A percentile compares a stretch with the other conserved stretches of the same genome.
Evolutionary conservation across 1,284 basidiomycete species (phyloP).

Genomic region (Ceratobasidium sp.): DNA sequence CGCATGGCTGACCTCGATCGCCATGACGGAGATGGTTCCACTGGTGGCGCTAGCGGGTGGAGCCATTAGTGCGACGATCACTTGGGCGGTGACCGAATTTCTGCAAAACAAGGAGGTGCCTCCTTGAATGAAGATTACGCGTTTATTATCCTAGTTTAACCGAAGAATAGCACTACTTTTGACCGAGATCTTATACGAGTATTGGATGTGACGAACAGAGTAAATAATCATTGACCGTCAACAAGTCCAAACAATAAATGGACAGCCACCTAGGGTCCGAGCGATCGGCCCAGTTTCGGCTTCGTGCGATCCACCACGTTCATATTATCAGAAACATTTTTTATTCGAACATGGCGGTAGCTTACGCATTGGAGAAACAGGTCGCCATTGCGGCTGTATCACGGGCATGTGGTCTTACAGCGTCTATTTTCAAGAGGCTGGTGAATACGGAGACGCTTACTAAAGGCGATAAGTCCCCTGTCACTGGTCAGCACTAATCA

Average conservation of each 20-base stretch:
- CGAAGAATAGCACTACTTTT: neutral
- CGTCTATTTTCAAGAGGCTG: conserved; percentile 88
- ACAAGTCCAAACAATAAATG: neutral
- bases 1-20: neutral
- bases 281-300: neutral
- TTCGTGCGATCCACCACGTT: neutral
- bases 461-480: conserved; percentile 95
- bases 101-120: neutral
- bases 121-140: neutral
- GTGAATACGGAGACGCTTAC: conserved; percentile 88
- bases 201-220: neutral
- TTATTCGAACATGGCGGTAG: conserved; percentile 55
- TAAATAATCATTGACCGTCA: neutral
- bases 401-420: conserved; percentile 85
- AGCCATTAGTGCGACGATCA: neutral
- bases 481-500: conserved; percentile 77
- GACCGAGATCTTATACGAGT: neutral
- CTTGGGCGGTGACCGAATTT: neutral
- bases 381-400: conserved; percentile 91
- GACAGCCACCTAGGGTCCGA: neutral
- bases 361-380: conserved; percentile 66
- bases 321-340: too few relatives aligned
- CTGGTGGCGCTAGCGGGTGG: neutral
- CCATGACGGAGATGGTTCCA: neutral
- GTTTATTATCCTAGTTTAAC: too few relatives aligned